Evolutionary conservation across 148 eudicot species (phyloP), one percentile per base, ranked within the genome.

Genomic region (Chenopodium formosanum): DNA sequence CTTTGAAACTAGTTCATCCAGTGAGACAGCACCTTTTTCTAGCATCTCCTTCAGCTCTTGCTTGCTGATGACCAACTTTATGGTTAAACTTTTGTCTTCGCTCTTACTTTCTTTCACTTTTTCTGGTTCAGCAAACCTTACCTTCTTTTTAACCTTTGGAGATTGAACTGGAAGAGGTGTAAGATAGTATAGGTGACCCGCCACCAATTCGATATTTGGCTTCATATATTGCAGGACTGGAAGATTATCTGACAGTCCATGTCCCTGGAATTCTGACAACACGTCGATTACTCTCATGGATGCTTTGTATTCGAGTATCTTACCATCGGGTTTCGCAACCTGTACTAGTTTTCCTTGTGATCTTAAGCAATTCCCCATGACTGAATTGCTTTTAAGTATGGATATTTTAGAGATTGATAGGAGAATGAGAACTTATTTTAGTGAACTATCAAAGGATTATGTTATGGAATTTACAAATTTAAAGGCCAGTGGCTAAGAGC

Each of bases 341-440:
- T 63, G 85, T 19, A 87, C 79, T 20, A 44, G 16, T 44, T 82
- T 88, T 74, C 65, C 77, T 86, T 88, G 85, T 67, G 78, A 37
- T 86, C 64, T 82, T 72, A 93, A 84, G 86, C 97, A 93, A 73
- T 93, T 93, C 32, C 97, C 93, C 97, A 93, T 90, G 78, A 75
- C 72, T 68, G 25, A 20, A 52, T 71, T 9, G 75, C 17, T 71
- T 40, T 8, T 37, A 40, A 40, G 27, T 20, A 27, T 53, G 56
- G 60, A n/a, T 72, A 44, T 53, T 44, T 13, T 2, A 56, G 2
- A 20, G 73, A 50, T 19, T 4, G 50, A 53, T 58, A 16, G 16
- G 66, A 6, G 20, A 52, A 48, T 25, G 44, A 48, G 64, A 48
- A 37, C 34, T 73, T 29, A 44, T 83, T 31, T 44, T n/a, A 69